Evolutionary conservation across 768 basidiomycete species (phyloP).

Genomic region (Floccularia luteovirens): DNA sequence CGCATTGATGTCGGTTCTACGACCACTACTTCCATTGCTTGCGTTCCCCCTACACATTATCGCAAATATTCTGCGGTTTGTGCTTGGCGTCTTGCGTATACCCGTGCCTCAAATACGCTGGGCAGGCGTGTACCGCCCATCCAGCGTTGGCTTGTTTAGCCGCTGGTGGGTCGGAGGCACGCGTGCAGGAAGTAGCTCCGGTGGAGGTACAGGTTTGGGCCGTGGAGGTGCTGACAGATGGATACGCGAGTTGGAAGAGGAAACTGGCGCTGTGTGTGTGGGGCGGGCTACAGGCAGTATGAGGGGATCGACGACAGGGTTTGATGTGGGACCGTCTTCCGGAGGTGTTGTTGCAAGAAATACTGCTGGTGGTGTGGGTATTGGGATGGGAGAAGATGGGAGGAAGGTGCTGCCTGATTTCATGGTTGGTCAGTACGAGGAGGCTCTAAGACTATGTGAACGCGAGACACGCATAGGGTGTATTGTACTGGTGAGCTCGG

Average conservation of each 20-base stretch:
- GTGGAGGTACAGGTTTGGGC: conserved; percentile 12
- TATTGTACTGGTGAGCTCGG: conserved; percentile 76
- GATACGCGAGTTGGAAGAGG: conserved; percentile 77
- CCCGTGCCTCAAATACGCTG: conserved; percentile 56
- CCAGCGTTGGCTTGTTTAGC: neutral
- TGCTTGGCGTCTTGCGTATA: conserved; percentile 61
- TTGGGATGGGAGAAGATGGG: conserved; percentile 26
- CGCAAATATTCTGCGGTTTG: conserved; percentile 51
- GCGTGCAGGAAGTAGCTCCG: neutral
- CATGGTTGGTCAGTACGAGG: conserved; percentile 73
- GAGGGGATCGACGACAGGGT: conserved; percentile 22
- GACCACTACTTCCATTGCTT: conserved; percentile 40
- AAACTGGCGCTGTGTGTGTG: conserved; percentile 68
- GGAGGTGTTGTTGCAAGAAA: conserved; percentile 24
- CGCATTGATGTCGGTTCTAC: conserved; percentile 14
- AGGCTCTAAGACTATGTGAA: conserved; percentile 63
- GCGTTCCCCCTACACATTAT: conserved; percentile 55
- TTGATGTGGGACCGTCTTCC: conserved; percentile 40
- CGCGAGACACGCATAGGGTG: conserved; percentile 70
- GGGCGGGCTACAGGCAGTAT: conserved; percentile 26
- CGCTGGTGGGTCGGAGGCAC: conserved; percentile 16
- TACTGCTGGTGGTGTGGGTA: conserved; percentile 13
- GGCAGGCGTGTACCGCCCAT: conserved; percentile 20
- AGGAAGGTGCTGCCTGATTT: conserved; percentile 71
- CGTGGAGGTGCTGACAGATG: conserved; percentile 64